Evolutionary conservation across 306 rosid genomes (phyloP).

Genomic region (Canavalia ensiformis): DNA sequence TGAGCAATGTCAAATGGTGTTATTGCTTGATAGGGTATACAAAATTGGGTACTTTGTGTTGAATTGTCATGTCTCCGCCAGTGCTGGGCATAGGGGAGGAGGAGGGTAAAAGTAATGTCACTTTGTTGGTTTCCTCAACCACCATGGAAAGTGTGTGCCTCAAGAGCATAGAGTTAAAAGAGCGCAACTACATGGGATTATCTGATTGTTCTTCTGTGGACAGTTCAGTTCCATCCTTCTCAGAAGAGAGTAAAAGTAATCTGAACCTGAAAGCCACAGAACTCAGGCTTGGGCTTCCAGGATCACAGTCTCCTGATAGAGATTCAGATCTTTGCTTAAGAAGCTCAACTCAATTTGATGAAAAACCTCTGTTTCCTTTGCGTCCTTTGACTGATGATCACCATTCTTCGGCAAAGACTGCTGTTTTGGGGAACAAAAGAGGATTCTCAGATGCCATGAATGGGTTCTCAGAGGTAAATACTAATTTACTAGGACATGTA

Average conservation of each 20-base stretch:
- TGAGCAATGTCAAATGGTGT: slow-evolving; percentile 40
- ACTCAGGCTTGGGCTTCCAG: slow-evolving; percentile 88
- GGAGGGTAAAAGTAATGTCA: slow-evolving; percentile 72
- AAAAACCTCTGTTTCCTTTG: slow-evolving; percentile 70
- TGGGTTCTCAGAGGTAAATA: slow-evolving; percentile 73
- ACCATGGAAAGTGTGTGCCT: slow-evolving; percentile 59
- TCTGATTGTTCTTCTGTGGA: slow-evolving; percentile 80
- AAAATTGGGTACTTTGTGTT: slow-evolving; percentile 43
- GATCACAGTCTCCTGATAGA: slow-evolving; percentile 81
- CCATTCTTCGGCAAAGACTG: slow-evolving; percentile 60
- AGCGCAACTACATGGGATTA: slow-evolving; percentile 82
- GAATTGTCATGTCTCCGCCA: slow-evolving; percentile 71
- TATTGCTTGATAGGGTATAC: slow-evolving; percentile 49
- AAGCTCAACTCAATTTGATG: slow-evolving; percentile 70
- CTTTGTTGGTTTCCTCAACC: slow-evolving; percentile 68
- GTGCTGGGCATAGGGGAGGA: slow-evolving; percentile 68
- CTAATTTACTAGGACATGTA: slow-evolving; percentile 34
- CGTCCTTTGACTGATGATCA: slow-evolving; percentile 64
- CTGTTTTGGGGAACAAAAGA: slow-evolving; percentile 79
- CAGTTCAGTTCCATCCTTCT: slow-evolving; percentile 64
- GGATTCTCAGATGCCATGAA: slow-evolving; percentile 87
- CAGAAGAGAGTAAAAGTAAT: slow-evolving; percentile 60
- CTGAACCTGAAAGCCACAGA: slow-evolving; percentile 87
- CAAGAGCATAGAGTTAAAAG: slow-evolving; percentile 63
- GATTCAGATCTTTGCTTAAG: slow-evolving; percentile 57